Evolutionary conservation across 2,329 filamentous ascomycete genomes (phyloP), one percentile per base, ranked within the genome.

Genomic region (Ceratocystis colombiana): DNA sequence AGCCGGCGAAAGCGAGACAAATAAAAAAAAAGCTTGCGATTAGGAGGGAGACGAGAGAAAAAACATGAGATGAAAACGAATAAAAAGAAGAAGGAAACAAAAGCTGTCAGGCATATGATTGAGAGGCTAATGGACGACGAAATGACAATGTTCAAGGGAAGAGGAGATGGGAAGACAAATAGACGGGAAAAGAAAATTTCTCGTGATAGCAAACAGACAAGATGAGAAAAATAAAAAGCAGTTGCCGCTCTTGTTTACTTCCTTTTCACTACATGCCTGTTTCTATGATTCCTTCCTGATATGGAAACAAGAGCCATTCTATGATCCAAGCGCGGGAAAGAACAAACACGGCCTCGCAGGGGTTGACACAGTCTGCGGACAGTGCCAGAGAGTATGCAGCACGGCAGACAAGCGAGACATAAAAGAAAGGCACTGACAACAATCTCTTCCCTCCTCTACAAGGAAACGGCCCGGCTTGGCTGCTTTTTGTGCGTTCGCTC

Each of bases 151-250:
- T 22, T 6, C n/a, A 48, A 48, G 46, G 2, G 46, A 48, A 7
- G 46, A 48, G n/a, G n/a, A 22, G 17, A 17, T n/a, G 20, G 5
- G 8, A 10, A 6, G 46, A 61, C n/a, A 37, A 8, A 22, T 10
- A 75, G 74, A 69, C 62, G 69, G 63, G 68, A 69, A 63, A 55
- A 48, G 46, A 48, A 22, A 41, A 1, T 33, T 44, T 15, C 33
- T 25, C 30, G n/a, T 41, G 33, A 45, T 44, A 22, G 44, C 59
- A 62, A 41, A 62, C 17, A 41, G 37, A 15, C 37, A 12, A 41
- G 37, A 41, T 41, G 37, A 41, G 37, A 41, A 41, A 41, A 41
- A 41, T 41, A 41, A 41, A 33, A 41, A 44, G 33, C 33, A 62
- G 33, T 62, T 62, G 59, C 59, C 25, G 37, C 37, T 41, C 37